A percentile compares a stretch with the other conserved stretches of the same genome.
phyloP scores from a whole-genome alignment of 331 rosid species.

The Malus hybrid region DNA sequence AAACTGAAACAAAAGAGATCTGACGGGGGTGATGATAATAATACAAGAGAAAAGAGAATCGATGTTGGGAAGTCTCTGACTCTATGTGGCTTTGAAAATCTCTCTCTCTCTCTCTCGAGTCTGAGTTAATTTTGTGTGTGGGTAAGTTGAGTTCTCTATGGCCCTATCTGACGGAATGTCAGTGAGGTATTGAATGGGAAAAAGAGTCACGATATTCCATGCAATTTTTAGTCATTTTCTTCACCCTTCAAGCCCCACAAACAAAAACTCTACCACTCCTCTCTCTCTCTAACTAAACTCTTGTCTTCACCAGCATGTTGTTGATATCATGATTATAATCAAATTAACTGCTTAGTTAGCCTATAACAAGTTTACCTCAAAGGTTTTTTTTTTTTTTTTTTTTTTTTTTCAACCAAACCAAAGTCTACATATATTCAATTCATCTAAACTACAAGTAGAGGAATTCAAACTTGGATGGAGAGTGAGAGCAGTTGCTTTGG shows the following conservation, averaged over 20 bases:
- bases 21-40: conserved; percentile 35
- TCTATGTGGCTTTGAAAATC: conserved; percentile 50
- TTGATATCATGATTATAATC: no score
- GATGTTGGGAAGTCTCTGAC: conserved; percentile 90
- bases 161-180: conserved; percentile 57
- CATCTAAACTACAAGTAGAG: neutral
- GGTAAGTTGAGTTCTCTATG: conserved; percentile 37
- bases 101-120: conserved; percentile 15
- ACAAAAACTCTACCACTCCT: no score
- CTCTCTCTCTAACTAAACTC: no score
- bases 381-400: neutral
- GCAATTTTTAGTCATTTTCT: conserved; percentile 40
- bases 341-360: no score
- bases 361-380: no score
- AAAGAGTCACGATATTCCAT: conserved; percentile 49
- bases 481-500: neutral
- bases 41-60: conserved; percentile 82
- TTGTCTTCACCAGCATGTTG: no score
- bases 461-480: neutral
- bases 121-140: conserved; percentile 19
- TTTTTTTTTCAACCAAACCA: neutral
- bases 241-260: neutral
- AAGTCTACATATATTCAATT: neutral
- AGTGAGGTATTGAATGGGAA: conserved; percentile 52
- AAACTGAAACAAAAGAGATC: conserved; percentile 32